phyloP scores from a whole-genome alignment of 1,139 yeast species.

The Suhomyces kunorum region DNA sequence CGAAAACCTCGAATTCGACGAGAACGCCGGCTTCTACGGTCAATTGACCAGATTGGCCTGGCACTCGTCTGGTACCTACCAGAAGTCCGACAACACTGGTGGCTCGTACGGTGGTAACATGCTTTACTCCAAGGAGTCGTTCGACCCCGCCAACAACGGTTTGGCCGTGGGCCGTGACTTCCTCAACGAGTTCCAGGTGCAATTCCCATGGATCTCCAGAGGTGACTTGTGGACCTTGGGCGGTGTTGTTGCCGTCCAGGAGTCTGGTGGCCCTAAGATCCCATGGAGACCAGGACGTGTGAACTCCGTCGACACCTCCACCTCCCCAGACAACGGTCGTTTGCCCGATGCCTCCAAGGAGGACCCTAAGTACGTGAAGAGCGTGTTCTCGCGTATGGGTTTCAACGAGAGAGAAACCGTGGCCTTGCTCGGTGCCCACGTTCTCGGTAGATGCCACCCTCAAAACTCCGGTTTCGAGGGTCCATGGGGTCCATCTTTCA shows the following conservation, averaged over 20 bases:
- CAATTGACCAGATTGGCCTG: conserved; percentile 72
- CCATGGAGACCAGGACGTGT: conserved; percentile 86
- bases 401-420: conserved; percentile 83
- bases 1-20: conserved; percentile 77
- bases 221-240: conserved; percentile 90
- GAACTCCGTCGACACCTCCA: conserved; percentile 43
- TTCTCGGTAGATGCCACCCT: conserved; percentile 76
- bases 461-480: conserved; percentile 78
- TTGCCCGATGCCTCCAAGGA: conserved; percentile 74
- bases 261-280: conserved; percentile 81
- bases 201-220: conserved; percentile 76
- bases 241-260: conserved; percentile 86
- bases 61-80: conserved; percentile 75
- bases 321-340: conserved; percentile 67
- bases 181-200: conserved; percentile 56
- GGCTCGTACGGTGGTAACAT: conserved; percentile 88
- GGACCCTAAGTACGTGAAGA: conserved; percentile 69
- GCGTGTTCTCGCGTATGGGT: conserved; percentile 65
- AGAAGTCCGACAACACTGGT: conserved; percentile 58
- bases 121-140: conserved; percentile 64
- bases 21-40: conserved; percentile 64
- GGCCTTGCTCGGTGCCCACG: conserved; percentile 86
- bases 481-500: conserved; percentile 93
- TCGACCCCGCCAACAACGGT: conserved; percentile 77
- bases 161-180: conserved; percentile 66